Evolutionary conservation across 1,284 basidiomycete genomes (phyloP).

Genomic region (Malassezia psittaci): DNA sequence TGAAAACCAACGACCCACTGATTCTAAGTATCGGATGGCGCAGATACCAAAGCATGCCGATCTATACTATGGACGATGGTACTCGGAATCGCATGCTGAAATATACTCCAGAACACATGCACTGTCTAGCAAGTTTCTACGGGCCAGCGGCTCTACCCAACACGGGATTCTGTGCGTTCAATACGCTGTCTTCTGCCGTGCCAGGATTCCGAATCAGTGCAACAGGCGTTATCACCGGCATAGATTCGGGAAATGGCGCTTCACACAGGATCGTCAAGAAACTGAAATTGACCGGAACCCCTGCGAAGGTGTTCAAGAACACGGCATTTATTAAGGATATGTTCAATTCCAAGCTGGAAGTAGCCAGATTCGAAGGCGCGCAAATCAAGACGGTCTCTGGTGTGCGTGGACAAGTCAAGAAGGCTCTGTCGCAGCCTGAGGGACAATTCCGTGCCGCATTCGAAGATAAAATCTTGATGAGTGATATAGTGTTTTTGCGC

Average conservation of each 20-base stretch:
- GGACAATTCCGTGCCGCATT: constrained; percentile 92
- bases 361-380: constrained; percentile 96
- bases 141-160: constrained; percentile 52
- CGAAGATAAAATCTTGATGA: constrained; percentile 94
- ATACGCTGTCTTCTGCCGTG: constrained; percentile 60
- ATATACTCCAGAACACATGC: constrained; percentile 99
- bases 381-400: constrained; percentile 90
- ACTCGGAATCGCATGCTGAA: constrained; percentile 91
- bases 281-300: constrained; percentile 85
- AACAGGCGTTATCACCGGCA: constrained; percentile 86
- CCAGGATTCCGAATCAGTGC: constrained; percentile 80
- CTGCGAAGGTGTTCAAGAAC: constrained; percentile 97
- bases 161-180: constrained; percentile 92
- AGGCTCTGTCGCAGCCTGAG: constrained; percentile 82
- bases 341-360: constrained; percentile 84
- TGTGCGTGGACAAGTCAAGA: constrained; percentile 92
- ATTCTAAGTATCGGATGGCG: constrained; percentile 93
- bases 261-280: constrained; percentile 93
- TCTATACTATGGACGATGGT: constrained; percentile 85
- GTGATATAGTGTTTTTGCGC: constrained; percentile 87
- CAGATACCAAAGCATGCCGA: constrained; percentile 84
- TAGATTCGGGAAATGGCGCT: constrained; percentile 56
- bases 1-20: constrained; percentile 95
- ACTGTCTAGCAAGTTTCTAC: constrained; percentile 85
- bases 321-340: constrained; percentile 97